phyloP scores from a whole-genome alignment of 495 filamentous ascomycete species.

The Sabuloglossum arenarium region DNA sequence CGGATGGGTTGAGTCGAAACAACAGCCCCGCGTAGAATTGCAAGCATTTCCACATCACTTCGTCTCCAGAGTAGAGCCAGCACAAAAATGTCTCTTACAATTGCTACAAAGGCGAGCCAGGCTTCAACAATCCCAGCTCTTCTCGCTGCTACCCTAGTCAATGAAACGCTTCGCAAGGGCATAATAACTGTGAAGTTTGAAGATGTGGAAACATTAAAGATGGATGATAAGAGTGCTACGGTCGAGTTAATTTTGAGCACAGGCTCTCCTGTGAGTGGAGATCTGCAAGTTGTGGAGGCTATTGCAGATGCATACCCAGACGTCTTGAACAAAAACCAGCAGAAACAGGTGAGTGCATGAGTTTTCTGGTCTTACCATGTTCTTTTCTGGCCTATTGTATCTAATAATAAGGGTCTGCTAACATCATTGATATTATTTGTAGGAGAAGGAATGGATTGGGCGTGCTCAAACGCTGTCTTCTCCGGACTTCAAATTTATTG shows the following conservation, averaged over 20 bases:
- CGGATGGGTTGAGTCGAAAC: conserved; percentile 1
- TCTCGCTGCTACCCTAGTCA: conserved; percentile 28
- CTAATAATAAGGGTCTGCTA: conserved; percentile 1
- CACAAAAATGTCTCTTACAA: conserved; percentile 20
- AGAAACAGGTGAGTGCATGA: conserved; percentile 18
- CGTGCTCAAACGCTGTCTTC: conserved; percentile 30
- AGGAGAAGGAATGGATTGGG: conserved; percentile 37
- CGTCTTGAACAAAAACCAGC: conserved; percentile 24
- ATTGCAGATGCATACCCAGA: conserved; percentile 21
- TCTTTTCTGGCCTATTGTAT: conserved; percentile 3
- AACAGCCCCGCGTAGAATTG: conserved; percentile 8
- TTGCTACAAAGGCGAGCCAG: conserved; percentile 43
- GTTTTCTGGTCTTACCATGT: neutral
- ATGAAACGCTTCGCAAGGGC: conserved; percentile 18
- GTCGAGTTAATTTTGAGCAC: conserved; percentile 19
- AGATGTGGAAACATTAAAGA: conserved; percentile 23
- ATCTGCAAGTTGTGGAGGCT: conserved; percentile 19
- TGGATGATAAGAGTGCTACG: conserved; percentile 21
- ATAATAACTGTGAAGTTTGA: conserved; percentile 27
- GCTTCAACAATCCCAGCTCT: conserved; percentile 26
- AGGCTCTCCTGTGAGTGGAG: conserved; percentile 18
- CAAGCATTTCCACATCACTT: too few species aligned
- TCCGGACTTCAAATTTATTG: conserved; percentile 59
- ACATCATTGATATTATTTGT: conserved; percentile 6
- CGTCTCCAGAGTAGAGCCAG: too few species aligned